These are phyloP conservation scores for Lentinula aciculospora DNA, from an alignment of 768 basidiomycete species.

Conservation along the genomic window DNA sequence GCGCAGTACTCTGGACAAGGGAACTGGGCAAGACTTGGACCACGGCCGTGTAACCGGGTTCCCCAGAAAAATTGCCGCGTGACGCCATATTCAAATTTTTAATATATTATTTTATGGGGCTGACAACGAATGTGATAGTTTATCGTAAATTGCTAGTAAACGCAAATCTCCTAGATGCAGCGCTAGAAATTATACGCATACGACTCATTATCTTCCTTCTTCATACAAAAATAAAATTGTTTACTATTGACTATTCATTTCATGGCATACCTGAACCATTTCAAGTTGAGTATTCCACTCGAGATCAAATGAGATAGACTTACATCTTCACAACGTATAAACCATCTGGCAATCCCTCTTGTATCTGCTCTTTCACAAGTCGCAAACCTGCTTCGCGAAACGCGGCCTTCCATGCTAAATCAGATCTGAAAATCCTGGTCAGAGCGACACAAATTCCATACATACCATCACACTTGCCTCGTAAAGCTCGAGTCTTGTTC, in stretches of 20 bases:
- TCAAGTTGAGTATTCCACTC: neutral
- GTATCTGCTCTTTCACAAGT: conserved; percentile 69
- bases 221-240: too few relatives aligned
- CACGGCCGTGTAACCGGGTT: neutral
- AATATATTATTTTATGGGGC: neutral
- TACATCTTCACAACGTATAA: conserved; percentile 87
- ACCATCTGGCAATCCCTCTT: conserved; percentile 77
- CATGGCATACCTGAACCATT: conserved; percentile 15
- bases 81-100: neutral
- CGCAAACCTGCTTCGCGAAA: conserved; percentile 72
- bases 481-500: conserved; percentile 87
- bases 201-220: too few relatives aligned
- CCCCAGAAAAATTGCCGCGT: neutral
- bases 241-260: conserved; percentile 7
- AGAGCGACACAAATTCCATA: neutral
- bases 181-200: too few relatives aligned
- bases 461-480: conserved; percentile 39
- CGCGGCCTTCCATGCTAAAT: conserved; percentile 70
- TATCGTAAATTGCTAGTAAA: too few relatives aligned
- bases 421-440: conserved; percentile 51
- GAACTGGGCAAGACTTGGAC: neutral
- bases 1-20: neutral
- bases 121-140: too few relatives aligned
- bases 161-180: too few relatives aligned
- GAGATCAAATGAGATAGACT: conserved; percentile 16